Evolutionary conservation across 768 basidiomycete species (phyloP), one percentile per base, ranked within the genome.

Genomic region (Naganishia antarctica): DNA sequence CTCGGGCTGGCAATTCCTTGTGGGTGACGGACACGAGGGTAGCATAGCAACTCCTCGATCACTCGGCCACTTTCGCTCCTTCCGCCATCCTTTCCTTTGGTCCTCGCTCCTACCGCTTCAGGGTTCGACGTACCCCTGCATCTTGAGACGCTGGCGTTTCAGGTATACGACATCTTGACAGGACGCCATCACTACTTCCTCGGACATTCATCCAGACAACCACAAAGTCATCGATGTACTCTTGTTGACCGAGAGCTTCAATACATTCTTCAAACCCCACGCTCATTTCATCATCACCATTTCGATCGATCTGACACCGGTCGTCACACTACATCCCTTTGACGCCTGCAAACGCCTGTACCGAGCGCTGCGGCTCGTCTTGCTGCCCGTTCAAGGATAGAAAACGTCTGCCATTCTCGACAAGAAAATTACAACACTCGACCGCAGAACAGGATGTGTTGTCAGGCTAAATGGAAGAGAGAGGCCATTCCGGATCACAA

Each of bases 401-500:
- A n/a, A n/a, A n/a, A n/a, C n/a, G n/a, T n/a, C n/a, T n/a, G n/a
- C n/a, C n/a, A n/a, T n/a, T n/a, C 8, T 40, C 37, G 37, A 40
- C 18, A 8, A 28, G n/a, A 34, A 11, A 13, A 40, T 9, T 26
- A 18, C 53, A 57, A 15, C 29, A 18, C 15, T 15, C 16, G 3
- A 3, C 47, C 5, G 47, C 21, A 49, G 11, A 57, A 6, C 26
- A 26, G 32, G 53, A 86, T 84, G 84, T 88, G 87, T 74, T 84
- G 86, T 70, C 69, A 73, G 37, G 89, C 89, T 70, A 71, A 76
- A 18, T 96, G 93, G 96, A 98, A 98, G 82, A 84, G 92, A 74
- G 96, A 97, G 82, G 84, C 89, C 71, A 92, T 97, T 47, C 90
- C 89, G 61, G 96, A 97, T 80, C 96, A 98, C 80, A 99, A 98